Percentiles rank a stretch among this genome's conserved stretches.
These are phyloP conservation scores for Metschnikowia lunata DNA, from an alignment of 805 yeast genomes.

Conservation along the genomic window DNA sequence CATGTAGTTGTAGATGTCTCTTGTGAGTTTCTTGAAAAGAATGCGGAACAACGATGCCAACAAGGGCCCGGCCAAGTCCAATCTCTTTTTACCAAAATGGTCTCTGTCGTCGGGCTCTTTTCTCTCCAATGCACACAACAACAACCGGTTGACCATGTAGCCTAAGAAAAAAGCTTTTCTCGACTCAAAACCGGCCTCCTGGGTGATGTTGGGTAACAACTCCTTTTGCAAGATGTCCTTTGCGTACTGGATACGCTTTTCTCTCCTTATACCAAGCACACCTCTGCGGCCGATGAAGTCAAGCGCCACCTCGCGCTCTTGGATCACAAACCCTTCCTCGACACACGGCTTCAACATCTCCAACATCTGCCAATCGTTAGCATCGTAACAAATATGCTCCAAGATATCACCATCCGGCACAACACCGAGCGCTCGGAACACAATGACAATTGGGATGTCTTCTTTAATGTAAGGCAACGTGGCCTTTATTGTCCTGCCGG, in stretches of 20 bases:
- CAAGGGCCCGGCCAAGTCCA: conserved; percentile 97
- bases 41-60: conserved; percentile 93
- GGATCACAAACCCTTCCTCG: conserved; percentile 97
- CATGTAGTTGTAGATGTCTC: conserved; percentile 96
- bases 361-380: conserved; percentile 98
- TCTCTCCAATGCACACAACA: conserved; percentile 93
- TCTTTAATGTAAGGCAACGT: conserved; percentile 94
- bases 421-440: conserved; percentile 95
- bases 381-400: conserved; percentile 97
- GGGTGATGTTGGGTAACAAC: conserved; percentile 94
- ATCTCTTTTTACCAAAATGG: conserved; percentile 97
- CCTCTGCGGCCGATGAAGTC: conserved; percentile 99
- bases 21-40: conserved; percentile 89
- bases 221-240: conserved; percentile 95
- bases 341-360: conserved; percentile 99
- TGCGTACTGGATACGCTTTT: conserved; percentile 97
- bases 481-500: conserved; percentile 85
- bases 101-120: conserved; percentile 99
- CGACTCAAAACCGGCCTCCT: conserved; percentile 93
- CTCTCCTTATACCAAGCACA: conserved; percentile 92
- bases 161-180: conserved; percentile 97
- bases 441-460: conserved; percentile 95
- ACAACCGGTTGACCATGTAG: conserved; percentile 93
- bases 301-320: conserved; percentile 95
- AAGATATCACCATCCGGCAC: conserved; percentile 99